Evolutionary conservation across 2,329 filamentous ascomycete genomes (phyloP), one percentile per base, ranked within the genome.

Genomic region (Fusarium chuoi): DNA sequence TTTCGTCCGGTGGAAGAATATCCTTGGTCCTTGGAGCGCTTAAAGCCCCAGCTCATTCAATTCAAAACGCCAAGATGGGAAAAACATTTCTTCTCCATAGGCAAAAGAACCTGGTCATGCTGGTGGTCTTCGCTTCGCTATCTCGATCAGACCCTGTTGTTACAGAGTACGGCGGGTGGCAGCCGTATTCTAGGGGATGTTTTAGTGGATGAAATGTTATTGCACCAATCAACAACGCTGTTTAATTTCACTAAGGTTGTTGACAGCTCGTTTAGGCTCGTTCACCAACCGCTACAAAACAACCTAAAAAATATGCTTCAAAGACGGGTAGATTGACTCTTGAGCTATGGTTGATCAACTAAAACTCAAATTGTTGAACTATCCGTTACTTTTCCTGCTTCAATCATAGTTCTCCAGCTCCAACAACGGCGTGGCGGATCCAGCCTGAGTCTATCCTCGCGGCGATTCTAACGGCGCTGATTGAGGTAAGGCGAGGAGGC

Each of bases 301-400:
- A 67, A 67, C 62, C 36, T 67, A 67, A 67, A 65, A 65, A 65
- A 65, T 38, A 65, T 65, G 62, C 63, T 58, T 58, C 41, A 58
- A 28, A n/a, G 14, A 7, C 17, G 18, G 14, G n/a, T 17, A 26
- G 28, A 35, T 48, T 46, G n/a, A 45, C n/a, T 35, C 33, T 36
- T 36, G 18, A 28, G n/a, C 30, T 17, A 35, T 24, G 24, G 24
- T 22, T 18, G 22, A 46, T 46, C 30, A n/a, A 24, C 22, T 3
- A 12, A 33, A 44, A 33, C 6, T 33, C 11, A 8, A 11, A n/a
- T 11, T 24, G 6, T 15, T 15, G 1, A 42, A 9, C 17, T 26
- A 33, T 41, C 6, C 26, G 17, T 8, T n/a, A 14, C 7, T 20
- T 7, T 28, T 8, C 28, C 3, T 6, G 5, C 22, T 4, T 33